These are phyloP conservation scores for Colletotrichum coccodes DNA, from an alignment of 2,329 filamentous ascomycete species.

Conservation along the genomic window DNA sequence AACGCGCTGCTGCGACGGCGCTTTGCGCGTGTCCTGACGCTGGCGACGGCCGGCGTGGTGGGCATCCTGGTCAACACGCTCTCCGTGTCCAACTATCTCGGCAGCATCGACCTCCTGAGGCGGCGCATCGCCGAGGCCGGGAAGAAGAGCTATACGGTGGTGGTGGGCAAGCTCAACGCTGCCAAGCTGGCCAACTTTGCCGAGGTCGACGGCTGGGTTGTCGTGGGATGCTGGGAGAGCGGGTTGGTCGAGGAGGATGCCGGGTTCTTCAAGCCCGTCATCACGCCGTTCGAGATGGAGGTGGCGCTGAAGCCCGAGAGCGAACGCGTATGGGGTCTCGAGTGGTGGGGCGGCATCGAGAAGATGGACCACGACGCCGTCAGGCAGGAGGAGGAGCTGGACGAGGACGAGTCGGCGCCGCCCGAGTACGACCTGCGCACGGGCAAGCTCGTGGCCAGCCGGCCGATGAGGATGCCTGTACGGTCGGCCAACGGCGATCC, in stretches of 20 bases:
- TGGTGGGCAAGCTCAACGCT: constrained; percentile 95
- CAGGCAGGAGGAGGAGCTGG: constrained; percentile 22
- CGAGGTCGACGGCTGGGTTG: constrained; percentile 95
- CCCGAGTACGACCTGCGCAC: constrained; percentile 95
- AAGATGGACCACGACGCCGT: constrained; percentile 61
- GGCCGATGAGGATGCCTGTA: constrained; percentile 72
- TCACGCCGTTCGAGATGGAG: constrained; percentile 94
- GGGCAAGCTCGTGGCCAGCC: constrained; percentile 81
- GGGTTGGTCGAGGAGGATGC: constrained; percentile 85
- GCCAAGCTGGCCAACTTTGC: constrained; percentile 97
- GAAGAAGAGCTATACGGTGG: constrained; percentile 96
- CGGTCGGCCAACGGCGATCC: constrained; percentile 3
- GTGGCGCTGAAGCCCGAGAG: constrained; percentile 80
- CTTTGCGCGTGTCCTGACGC: constrained; percentile 85
- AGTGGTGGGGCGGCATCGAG: constrained; percentile 91
- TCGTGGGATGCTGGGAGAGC: constrained; percentile 98
- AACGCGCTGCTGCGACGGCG: constrained; percentile 77
- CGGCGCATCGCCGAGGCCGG: constrained; percentile 79
- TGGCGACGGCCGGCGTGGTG: constrained; percentile 85
- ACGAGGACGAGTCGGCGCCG: constrained; percentile 78
- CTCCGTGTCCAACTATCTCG: constrained; percentile 88
- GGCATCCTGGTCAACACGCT: constrained; percentile 97
- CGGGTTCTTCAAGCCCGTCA: constrained; percentile 87
- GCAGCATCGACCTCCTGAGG: constrained; percentile 80
- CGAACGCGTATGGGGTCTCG: constrained; percentile 83